Evolutionary conservation across 1,284 basidiomycete species (phyloP).

Genomic region (Tylopilus sp.): DNA sequence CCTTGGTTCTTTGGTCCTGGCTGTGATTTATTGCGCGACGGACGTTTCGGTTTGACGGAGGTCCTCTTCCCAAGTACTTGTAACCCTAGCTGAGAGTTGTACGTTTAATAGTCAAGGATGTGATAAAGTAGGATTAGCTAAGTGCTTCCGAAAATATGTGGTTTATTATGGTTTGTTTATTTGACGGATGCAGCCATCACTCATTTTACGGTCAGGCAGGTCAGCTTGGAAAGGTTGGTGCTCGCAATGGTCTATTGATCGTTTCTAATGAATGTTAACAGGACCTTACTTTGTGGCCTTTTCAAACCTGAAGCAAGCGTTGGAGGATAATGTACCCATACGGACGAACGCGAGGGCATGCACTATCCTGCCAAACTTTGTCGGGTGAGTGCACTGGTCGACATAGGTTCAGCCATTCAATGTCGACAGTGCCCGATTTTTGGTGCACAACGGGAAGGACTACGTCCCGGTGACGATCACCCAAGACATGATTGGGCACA

Average conservation of each 20-base stretch:
- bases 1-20: background rate
- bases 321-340: conserved; percentile 82
- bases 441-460: conserved; percentile 94
- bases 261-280: conserved; percentile 33
- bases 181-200: conserved; percentile 30
- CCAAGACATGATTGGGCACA: conserved; percentile 98
- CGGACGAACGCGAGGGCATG: conserved; percentile 87
- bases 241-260: background rate
- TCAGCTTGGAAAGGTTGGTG: conserved; percentile 42
- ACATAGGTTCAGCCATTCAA: no score
- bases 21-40: background rate
- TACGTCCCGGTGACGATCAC: conserved; percentile 85
- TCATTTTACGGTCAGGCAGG: conserved; percentile 36
- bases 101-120: no score
- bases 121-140: conserved; percentile 10
- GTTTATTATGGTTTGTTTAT: background rate
- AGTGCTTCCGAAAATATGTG: background rate
- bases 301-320: conserved; percentile 82
- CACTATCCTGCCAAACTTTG: conserved; percentile 93
- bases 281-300: conserved; percentile 96
- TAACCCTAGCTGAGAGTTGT: background rate
- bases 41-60: background rate
- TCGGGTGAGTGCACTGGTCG: conserved; percentile 54
- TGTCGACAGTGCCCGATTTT: conserved; percentile 77
- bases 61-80: background rate